These are phyloP conservation scores for Zygnema cylindricum DNA, from an alignment of 139 green algal genomes.

Conservation along the genomic window DNA sequence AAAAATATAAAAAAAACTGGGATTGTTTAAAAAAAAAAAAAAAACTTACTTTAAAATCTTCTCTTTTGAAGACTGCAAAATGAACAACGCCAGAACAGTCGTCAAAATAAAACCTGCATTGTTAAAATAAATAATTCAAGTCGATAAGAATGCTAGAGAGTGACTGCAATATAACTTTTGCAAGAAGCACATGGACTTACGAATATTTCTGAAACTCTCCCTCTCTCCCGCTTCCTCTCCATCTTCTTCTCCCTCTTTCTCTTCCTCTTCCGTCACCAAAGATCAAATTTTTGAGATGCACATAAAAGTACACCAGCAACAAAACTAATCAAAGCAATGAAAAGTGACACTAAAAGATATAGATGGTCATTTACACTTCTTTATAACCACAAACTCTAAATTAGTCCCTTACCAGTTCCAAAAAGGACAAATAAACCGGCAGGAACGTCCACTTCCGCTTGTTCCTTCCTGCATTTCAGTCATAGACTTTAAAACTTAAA, in stretches of 20 bases:
- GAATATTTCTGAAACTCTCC: not conserved
- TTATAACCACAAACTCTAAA: not conserved
- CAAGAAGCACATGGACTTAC: not conserved
- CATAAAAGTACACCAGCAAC: not conserved
- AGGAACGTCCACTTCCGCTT: slow-evolving; percentile 34
- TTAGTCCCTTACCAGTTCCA: not conserved
- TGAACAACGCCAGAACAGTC: slow-evolving; percentile 36
- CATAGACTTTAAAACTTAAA: not conserved
- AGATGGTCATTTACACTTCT: not conserved
- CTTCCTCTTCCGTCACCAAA: not conserved
- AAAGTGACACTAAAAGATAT: no score
- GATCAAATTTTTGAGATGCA: not conserved
- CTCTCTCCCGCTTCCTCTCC: not conserved
- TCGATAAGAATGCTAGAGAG: not conserved
- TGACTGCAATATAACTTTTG: not conserved
- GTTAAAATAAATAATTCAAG: not conserved
- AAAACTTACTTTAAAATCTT: slow-evolving; percentile 44
- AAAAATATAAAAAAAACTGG: no score
- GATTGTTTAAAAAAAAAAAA: no score
- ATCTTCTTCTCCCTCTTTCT: not conserved
- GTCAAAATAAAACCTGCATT: slow-evolving; percentile 34
- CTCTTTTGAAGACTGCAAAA: slow-evolving; percentile 53
- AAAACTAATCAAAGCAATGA: not conserved
- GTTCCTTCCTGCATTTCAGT: slow-evolving; percentile 15
- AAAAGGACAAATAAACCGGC: slow-evolving; percentile 43